phyloP scores from a whole-genome alignment of 192 early-diverging fungal species.

The Phlyctochytrium planicorne region DNA sequence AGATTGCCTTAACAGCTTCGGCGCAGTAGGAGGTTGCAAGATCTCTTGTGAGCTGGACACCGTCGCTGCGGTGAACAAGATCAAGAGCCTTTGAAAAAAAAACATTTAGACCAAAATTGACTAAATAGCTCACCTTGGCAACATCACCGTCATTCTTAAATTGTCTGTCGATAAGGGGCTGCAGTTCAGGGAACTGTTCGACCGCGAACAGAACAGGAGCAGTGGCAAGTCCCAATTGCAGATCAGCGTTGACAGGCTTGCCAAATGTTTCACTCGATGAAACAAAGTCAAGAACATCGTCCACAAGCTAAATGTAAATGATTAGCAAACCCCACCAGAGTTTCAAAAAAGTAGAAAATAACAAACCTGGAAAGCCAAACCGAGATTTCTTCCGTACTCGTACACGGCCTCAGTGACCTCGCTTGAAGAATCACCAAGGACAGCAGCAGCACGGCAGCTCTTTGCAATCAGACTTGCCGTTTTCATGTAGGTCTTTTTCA shows the following conservation, averaged over 20 bases:
- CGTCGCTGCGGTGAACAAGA: conserved; percentile 76
- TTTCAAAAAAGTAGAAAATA: background rate
- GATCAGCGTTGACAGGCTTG: conserved; percentile 88
- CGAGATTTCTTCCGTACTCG: conserved; percentile 84
- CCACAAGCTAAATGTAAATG: conserved; percentile 60
- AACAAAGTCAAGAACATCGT: conserved; percentile 92
- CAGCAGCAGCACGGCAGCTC: conserved; percentile 81
- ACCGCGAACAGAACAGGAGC: conserved; percentile 93
- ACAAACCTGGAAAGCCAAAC: conserved; percentile 89
- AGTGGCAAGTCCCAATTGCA: conserved; percentile 87
- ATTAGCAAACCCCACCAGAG: background rate
- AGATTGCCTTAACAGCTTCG: conserved; percentile 68
- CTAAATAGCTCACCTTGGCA: conserved; percentile 50
- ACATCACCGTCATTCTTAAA: conserved; percentile 79
- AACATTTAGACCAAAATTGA: background rate
- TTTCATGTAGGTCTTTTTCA: conserved; percentile 95
- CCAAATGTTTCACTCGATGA: conserved; percentile 73
- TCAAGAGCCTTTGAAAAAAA: conserved; percentile 68
- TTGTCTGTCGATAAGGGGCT: conserved; percentile 81
- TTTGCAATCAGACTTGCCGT: conserved; percentile 94
- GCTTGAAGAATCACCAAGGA: conserved; percentile 73
- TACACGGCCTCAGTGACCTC: conserved; percentile 79
- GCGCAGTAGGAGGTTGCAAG: conserved; percentile 76
- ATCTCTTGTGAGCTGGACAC: conserved; percentile 71
- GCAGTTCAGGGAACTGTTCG: conserved; percentile 82